Base-by-base conservation (phyloP, 106 monocot species). In the Amphibolis antarctica region DNA sequence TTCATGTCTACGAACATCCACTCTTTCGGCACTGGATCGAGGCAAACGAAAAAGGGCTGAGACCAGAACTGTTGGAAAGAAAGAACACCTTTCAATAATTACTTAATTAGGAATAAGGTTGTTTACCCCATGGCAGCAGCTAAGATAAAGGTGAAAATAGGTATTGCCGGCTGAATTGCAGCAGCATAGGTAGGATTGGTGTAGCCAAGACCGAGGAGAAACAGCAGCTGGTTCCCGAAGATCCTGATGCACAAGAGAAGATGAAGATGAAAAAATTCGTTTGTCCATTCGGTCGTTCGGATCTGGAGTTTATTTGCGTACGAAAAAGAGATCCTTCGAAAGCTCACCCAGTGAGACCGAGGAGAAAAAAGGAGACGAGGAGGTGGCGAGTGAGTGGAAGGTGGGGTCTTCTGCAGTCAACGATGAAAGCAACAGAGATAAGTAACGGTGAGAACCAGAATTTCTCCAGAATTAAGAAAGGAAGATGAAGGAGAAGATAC, bases 111-210 rank as follows among this genome's bases (percentile, higher is more conserved):
- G 14, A 59, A 11, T 28, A 27, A 11, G 26, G 28, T 29, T 29
- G n/a, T 57, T 76, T 59, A 93, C 92, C 92, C 84, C 76, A 81
- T 88, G n/a, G 78, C 52, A 30, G 70, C 70, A 74, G 88, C 84
- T 12, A 93, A 78, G 28, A 93, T 62, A 65, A 93, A 93, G 53
- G 92, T 93, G 48, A 93, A 88, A 28, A 85, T 88, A 28, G 92
- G 92, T 50, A 87, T 81, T 55, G 92, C 59, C 18, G 92, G 92
- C 62, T 93, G 92, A 70, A 83, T 64, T 20, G 92, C 88, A 44
- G 92, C 92, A 53, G 88, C 92, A 79, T 83, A 85, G 49, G 85
- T 81, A 5, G 92, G 92, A 64, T 78, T 93, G 53, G 92, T 93
- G 78, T 88, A 93, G 82, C 74, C 88, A 46, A 93, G 80, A 46